Evolutionary conservation across 2,329 filamentous ascomycete genomes (phyloP), one percentile per base, ranked within the genome.

Genomic region (Aspergillus fumigatus): DNA sequence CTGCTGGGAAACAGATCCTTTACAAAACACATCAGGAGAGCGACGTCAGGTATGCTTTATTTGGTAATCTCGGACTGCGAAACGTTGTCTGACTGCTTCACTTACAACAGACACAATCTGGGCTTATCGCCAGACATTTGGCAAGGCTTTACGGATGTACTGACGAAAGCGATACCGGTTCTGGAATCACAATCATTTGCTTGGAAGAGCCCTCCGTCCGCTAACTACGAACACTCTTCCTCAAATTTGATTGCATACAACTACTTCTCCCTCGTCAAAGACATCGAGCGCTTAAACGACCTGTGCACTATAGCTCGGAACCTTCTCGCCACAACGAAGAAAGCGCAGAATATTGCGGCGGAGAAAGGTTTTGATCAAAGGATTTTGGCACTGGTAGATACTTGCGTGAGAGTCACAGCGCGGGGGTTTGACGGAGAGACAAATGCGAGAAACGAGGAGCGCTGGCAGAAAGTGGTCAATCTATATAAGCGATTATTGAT

Each of bases 401-500:
- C 84, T 50, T 87, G 84, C 65, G 84, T 88, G 10, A 77, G 83
- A 51, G 84, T 87, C 11, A 87, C 84, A 0, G 84, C 84, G 8
- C 73, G 84, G 61, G 85, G 84, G 0, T 88, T 85, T 59, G 85
- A 87, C 69, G 84, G 84, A 32, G 83, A 86, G 66, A 81, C 83
- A 5, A 82, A 84, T 56, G 80, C 81, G 4, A 77, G 81, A 53
- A 84, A 86, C 56, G 83, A 87, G 69, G 83, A 86, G 62, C 82
- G 83, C 62, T 87, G 84, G 84, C 83, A 86, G 71, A 82, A 80
- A 70, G 82, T 86, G 54, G 83, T 87, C 59, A 85, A 84, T 65
- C 80, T 83, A 3, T 87, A 85, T 72, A 87, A 88, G 72, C 84
- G 84, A 63, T 74, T 87, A 19, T 75, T 87, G 64, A 86, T 87